Conservation (phyloP, 192 early-diverging fungal species). For the Obelidium mucronatum region DNA sequence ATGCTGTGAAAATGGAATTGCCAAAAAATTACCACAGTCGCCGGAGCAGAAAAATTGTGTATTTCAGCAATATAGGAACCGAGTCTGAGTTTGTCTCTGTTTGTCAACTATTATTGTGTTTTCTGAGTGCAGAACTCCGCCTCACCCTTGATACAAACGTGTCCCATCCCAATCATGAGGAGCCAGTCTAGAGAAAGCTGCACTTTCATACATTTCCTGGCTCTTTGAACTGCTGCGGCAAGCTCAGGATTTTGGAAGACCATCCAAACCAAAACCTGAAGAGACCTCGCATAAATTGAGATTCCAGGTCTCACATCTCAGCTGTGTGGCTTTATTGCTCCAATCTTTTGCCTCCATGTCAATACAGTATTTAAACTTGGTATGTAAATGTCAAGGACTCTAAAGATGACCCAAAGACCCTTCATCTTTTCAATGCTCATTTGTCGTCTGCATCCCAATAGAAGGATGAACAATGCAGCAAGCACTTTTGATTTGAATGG, state of each 20-base stretch:
- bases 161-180: neutral
- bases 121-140: too few species aligned
- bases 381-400: too few species aligned
- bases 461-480: conserved; percentile 2
- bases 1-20: too few species aligned
- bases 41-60: too few species aligned
- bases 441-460: neutral
- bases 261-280: neutral
- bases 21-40: too few species aligned
- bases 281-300: neutral
- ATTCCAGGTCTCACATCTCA: neutral
- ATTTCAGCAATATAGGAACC: too few species aligned
- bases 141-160: neutral
- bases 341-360: neutral
- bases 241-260: neutral
- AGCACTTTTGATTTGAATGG: neutral
- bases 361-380: neutral
- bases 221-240: neutral
- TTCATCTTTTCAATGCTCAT: conserved; percentile 6
- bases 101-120: too few species aligned
- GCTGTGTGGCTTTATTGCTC: neutral
- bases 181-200: neutral
- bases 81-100: too few species aligned
- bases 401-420: conserved; percentile 5
- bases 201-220: conserved; percentile 7